Percentiles rank a stretch among this genome's conserved stretches.
Conservation (phyloP, 495 filamentous ascomycete genomes). For the Neurospora intermedia region DNA sequence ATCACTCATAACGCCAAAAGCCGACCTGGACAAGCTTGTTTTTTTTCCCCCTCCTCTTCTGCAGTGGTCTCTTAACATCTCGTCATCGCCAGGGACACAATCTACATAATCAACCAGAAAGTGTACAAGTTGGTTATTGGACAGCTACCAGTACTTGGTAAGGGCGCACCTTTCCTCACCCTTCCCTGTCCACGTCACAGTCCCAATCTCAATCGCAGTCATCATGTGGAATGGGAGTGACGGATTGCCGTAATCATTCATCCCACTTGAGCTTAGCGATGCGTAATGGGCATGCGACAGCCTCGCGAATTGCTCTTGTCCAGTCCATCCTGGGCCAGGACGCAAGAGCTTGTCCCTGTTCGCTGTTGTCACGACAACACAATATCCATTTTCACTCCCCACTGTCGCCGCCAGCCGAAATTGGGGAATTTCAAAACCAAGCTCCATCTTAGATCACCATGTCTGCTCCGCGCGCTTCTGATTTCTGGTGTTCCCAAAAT, state of each 20-base stretch:
- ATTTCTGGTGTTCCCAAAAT: neutral
- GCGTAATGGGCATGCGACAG: neutral
- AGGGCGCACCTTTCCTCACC: neutral
- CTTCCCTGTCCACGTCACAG: neutral
- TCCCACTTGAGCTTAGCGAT: neutral
- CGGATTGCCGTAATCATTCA: neutral
- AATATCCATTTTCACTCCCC: constrained; percentile 10
- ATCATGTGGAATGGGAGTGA: neutral
- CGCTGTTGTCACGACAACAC: neutral
- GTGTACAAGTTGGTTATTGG: neutral
- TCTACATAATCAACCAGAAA: neutral
- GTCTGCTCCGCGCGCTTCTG: neutral
- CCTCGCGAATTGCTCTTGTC: neutral
- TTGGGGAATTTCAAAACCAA: constrained; percentile 3
- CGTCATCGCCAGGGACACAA: neutral
- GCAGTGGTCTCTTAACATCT: neutral
- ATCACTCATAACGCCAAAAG: neutral
- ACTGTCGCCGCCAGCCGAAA: constrained; percentile 15
- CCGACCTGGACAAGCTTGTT: neutral
- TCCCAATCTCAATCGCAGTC: neutral
- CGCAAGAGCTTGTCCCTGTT: neutral
- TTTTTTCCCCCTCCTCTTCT: neutral
- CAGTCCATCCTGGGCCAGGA: neutral
- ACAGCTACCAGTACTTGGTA: neutral
- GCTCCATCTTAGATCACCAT: neutral